A percentile compares a stretch with the other conserved stretches of the same genome.
phyloP scores from a whole-genome alignment of 2,329 filamentous ascomycete species.

The Apiospora saccharicola region DNA sequence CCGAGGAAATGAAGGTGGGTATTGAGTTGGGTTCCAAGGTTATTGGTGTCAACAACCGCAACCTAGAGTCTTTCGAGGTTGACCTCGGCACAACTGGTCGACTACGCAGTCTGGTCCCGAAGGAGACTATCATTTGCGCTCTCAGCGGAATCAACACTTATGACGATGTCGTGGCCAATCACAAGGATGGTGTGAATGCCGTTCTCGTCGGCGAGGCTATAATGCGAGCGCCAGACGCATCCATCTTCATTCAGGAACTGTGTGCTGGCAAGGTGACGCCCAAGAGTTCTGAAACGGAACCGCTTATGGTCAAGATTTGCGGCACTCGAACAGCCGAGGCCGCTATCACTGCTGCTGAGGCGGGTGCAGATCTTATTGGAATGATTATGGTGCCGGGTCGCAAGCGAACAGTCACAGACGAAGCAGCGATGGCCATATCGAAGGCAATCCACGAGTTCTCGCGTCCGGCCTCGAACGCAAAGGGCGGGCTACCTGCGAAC shows the following conservation, averaged over 20 bases:
- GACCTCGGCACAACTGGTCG: constrained; percentile 92
- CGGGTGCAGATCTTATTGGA: constrained; percentile 90
- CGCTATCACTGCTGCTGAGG: constrained; percentile 80
- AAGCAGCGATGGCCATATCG: constrained; percentile 83
- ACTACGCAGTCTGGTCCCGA: constrained; percentile 84
- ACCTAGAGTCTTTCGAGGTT: constrained; percentile 95
- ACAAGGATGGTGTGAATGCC: constrained; percentile 88
- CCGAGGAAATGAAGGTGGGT: constrained; percentile 89
- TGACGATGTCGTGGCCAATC: constrained; percentile 87
- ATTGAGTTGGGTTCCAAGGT: constrained; percentile 87
- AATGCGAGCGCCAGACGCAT: constrained; percentile 88
- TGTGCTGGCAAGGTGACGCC: constrained; percentile 65
- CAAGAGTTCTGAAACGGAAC: constrained; percentile 46
- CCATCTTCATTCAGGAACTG: constrained; percentile 82
- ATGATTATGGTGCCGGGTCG: constrained; percentile 88
- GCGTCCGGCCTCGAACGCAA: constrained; percentile 43
- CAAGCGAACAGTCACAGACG: constrained; percentile 80
- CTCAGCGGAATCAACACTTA: constrained; percentile 92
- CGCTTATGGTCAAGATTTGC: constrained; percentile 89
- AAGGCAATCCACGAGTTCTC: constrained; percentile 70
- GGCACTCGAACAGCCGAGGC: constrained; percentile 86
- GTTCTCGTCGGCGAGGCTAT: constrained; percentile 95
- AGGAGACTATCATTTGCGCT: constrained; percentile 88
- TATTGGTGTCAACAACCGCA: constrained; percentile 97
- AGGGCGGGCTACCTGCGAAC: constrained; percentile 38